Evolutionary conservation across 83 land plant genomes (phyloP), one percentile per base, ranked within the genome.

Genomic region (Picea mariana): DNA sequence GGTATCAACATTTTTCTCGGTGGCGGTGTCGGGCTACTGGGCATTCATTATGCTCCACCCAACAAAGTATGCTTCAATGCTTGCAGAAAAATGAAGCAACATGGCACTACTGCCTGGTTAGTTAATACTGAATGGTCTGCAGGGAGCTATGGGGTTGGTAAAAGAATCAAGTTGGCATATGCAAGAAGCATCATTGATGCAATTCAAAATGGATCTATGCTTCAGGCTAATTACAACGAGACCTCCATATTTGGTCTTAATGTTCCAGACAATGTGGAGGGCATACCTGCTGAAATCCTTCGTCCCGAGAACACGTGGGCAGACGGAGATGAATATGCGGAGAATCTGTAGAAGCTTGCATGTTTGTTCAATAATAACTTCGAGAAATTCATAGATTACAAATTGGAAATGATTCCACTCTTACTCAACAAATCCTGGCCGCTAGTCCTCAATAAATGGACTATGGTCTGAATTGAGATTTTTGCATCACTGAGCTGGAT

Each of bases 121-220:
- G 97, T 94, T 15, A 94, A 94, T 86, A 94, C 97, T 49, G 97
- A 95, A 67, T 94, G 97, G 97, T 89, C 93, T 61, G 95, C 93
- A 60, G 97, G 97, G 73, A 94, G 97, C 59, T 94, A 94, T 85
- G 97, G 97, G 9, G 85, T 81, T 18, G 97, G 97, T n/a, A 91
- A 34, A 55, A 89, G 97, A 47, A 94, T 94, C 40, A 94, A 92
- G 86, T 75, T 94, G 58, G 44, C 83, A 8, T 88, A 92, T 83
- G 92, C 97, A 1, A 38, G 97, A 47, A 92, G 84, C 76, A 94
- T 94, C 83, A 92, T 94, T 62, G 92, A 94, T 86, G 95, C 97
- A 27, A 92, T 94, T 6, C 97, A 94, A 77, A 87, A 91, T 6
- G 97, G 97, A n/a, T 73, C 79, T 26, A 88, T 94, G 71, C 79